Percentiles rank a stretch among this genome's conserved stretches.
Evolutionary conservation across 345 rosid species (phyloP).

Genomic region (Garcia nutans): DNA sequence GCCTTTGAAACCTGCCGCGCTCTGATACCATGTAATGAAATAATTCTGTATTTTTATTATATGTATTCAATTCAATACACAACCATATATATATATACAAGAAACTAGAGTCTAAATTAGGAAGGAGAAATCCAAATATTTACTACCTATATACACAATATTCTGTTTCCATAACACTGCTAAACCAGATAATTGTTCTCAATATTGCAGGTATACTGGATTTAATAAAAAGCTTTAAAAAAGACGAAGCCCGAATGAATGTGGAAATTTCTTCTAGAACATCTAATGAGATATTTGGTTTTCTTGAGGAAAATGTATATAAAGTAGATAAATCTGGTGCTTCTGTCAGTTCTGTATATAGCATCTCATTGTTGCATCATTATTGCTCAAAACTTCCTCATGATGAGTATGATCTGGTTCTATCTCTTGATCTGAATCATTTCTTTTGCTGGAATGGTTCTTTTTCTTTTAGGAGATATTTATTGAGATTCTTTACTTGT

Average conservation of each 20-base stretch:
- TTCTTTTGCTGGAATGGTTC: background rate
- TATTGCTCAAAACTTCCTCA: conserved; percentile 91
- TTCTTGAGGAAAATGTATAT: conserved; percentile 56
- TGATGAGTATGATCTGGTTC: conserved; percentile 68
- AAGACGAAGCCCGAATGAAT: conserved; percentile 65
- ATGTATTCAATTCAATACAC: too few relatives aligned
- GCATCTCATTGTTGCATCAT: conserved; percentile 71
- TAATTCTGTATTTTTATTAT: too few relatives aligned
- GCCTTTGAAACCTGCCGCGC: too few relatives aligned
- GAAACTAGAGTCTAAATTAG: too few relatives aligned
- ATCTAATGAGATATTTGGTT: conserved; percentile 47
- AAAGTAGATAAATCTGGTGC: conserved; percentile 77
- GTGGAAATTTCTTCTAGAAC: conserved; percentile 68
- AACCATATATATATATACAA: too few relatives aligned
- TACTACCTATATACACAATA: too few relatives aligned
- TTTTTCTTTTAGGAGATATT: background rate
- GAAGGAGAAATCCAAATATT: too few relatives aligned
- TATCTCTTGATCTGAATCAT: conserved; percentile 16
- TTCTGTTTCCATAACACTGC: too few relatives aligned
- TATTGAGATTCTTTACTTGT: conserved; percentile 19
- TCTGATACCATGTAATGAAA: too few relatives aligned
- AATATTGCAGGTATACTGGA: conserved; percentile 61
- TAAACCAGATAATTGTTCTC: conserved; percentile 20
- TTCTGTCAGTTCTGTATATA: conserved; percentile 69
- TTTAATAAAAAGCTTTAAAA: conserved; percentile 57